Base-by-base conservation (phyloP, 768 basidiomycete species). In the Boletus insuetus region DNA sequence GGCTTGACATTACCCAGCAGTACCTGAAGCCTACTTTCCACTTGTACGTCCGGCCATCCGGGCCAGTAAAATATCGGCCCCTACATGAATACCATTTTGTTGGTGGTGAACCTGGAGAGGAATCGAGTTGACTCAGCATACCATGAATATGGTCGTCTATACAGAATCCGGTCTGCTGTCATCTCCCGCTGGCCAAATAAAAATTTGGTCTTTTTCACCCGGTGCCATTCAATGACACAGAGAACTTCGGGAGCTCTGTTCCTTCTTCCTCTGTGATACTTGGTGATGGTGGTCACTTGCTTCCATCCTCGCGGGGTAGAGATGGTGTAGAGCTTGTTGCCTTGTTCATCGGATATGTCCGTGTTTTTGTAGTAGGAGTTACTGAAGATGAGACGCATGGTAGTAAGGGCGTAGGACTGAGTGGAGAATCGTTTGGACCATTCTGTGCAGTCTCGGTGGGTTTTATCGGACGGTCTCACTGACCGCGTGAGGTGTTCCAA, bases 191-290 rank as follows among this genome's bases (percentile, higher is more conserved):
- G 61, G 2, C 60, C 64, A 37, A 70, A 70, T 9, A 51, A 56
- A 14, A 76, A 58, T 14, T 58, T 59, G 8, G 69, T 64, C 10
- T 69, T 62, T 46, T 59, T 59, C 19, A 69, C 13, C 5, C 49
- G 45, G 12, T 64, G 63, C 65, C 69, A 71, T 40, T 73, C 66
- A 17, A 75, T 69, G 42, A 64, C 58, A 6, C 65, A 72, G 14
- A 74, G 51, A 7, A 56, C 55, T 6, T 61, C 60, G 26, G 54
- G 34, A 2, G 9, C 14, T 37, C 41, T 38, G 10, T 14, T 52
- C 8, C 46, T 24, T 20, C 1, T 43, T 24, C 50, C 45, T 17
- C 16, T 51, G 46, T 32, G 37, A 44, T 54, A 20, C 42, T 54
- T 54, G 41, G 42, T 56, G 49, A 60, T 46, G 20, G 59, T 58